phyloP scores from a whole-genome alignment of 805 yeast genomes.

The Starmerella kuoi region DNA sequence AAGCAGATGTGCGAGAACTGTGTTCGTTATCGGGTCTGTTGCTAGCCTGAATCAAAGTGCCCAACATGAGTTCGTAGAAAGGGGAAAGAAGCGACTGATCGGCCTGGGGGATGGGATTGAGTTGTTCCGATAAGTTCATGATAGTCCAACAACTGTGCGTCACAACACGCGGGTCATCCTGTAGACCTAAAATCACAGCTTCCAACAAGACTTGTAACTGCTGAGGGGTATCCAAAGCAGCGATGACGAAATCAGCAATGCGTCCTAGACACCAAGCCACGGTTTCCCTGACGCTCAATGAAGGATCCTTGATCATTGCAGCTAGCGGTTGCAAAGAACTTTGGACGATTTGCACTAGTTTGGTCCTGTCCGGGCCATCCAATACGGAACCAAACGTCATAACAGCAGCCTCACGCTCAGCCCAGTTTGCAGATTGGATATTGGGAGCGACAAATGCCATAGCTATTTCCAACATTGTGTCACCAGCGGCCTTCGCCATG shows the following conservation, averaged over 20 bases:
- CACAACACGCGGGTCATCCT: conserved; percentile 82
- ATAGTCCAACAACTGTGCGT: conserved; percentile 98
- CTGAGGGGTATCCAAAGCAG: conserved; percentile 52
- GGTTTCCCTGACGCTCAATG: conserved; percentile 83
- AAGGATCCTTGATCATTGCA: conserved; percentile 56
- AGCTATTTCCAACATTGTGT: conserved; percentile 75
- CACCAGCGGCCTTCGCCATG: conserved; percentile 82
- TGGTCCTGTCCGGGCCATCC: conserved; percentile 79
- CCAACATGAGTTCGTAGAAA: conserved; percentile 58
- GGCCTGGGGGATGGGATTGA: conserved; percentile 32
- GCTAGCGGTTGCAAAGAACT: conserved; percentile 79
- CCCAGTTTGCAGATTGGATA: conserved; percentile 55
- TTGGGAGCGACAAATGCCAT: conserved; percentile 70
- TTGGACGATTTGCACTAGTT: conserved; percentile 52
- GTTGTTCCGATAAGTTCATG: conserved; percentile 80
- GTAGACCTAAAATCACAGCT: conserved; percentile 68
- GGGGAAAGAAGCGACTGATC: conserved; percentile 56
- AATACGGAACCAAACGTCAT: conserved; percentile 97
- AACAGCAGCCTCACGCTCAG: conserved; percentile 89
- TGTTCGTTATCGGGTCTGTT: conserved; percentile 69
- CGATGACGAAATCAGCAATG: conserved; percentile 69
- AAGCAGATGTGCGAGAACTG: conserved; percentile 88
- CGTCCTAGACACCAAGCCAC: conserved; percentile 98
- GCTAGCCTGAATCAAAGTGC: conserved; percentile 57
- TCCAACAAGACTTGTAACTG: conserved; percentile 60